These are phyloP conservation scores for Hypoxylon sp. DNA, from an alignment of 2,329 filamentous ascomycete genomes.

Conservation along the genomic window DNA sequence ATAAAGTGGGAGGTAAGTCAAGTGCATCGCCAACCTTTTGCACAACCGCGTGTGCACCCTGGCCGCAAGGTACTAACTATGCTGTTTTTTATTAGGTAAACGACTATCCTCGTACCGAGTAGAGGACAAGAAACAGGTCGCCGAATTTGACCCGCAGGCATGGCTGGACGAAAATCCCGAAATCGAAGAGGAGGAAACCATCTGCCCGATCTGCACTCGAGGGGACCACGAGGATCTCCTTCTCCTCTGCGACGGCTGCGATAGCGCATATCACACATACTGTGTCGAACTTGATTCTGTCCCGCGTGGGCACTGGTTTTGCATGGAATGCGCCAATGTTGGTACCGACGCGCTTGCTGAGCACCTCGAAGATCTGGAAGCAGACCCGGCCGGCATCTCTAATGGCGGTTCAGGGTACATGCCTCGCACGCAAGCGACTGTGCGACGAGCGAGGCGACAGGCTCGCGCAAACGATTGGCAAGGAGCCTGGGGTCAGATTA, in stretches of 20 bases:
- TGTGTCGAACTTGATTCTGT: constrained; percentile 84
- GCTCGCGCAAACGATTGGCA: constrained; percentile 87
- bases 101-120: constrained; percentile 68
- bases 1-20: constrained; percentile 77
- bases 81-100: constrained; percentile 54
- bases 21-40: constrained; percentile 15
- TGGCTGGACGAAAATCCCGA: constrained; percentile 77
- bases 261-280: constrained; percentile 88
- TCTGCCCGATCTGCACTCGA: constrained; percentile 85
- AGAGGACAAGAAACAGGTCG: constrained; percentile 86
- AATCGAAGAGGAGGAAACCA: constrained; percentile 72
- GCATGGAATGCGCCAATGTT: constrained; percentile 72
- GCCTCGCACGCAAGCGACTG: constrained; percentile 64
- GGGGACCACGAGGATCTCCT: constrained; percentile 84
- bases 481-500: constrained; percentile 77
- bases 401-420: constrained; percentile 50
- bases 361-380: constrained; percentile 47
- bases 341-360: constrained; percentile 57
- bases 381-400: constrained; percentile 30
- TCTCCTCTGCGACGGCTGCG: constrained; percentile 90
- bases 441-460: constrained; percentile 63
- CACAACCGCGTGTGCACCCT: not conserved
- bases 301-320: constrained; percentile 86
- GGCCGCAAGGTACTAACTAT: constrained; percentile 34
- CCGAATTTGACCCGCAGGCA: constrained; percentile 82